Conservation (phyloP, 2,329 filamentous ascomycete genomes). For the Stylonectria norvegica region DNA sequence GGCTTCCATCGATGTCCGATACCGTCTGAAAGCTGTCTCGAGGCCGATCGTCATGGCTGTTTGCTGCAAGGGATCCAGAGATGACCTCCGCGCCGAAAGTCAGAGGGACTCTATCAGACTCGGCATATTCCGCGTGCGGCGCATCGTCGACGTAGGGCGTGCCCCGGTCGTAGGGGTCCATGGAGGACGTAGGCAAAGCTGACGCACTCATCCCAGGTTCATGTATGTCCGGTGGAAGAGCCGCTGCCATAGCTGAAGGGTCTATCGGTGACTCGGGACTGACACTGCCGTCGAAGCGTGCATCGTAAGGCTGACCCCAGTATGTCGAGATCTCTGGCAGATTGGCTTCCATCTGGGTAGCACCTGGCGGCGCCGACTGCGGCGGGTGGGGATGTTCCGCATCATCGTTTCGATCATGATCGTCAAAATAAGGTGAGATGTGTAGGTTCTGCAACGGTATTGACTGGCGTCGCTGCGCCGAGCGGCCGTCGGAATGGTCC, state of each 20-base stretch:
- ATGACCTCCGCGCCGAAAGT: conserved; percentile 55
- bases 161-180: conserved; percentile 29
- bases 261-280: conserved; percentile 52
- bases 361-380: conserved; percentile 9
- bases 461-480: conserved; percentile 39
- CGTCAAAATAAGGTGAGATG: conserved; percentile 14
- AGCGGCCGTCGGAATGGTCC: conserved; percentile 24
- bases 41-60: conserved; percentile 38
- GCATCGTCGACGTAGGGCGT: conserved; percentile 36
- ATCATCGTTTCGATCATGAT: conserved; percentile 10
- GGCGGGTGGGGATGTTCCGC: conserved; percentile 8
- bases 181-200: conserved; percentile 19
- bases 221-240: conserved; percentile 51
- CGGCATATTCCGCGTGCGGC: conserved; percentile 38
- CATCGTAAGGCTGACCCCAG: conserved; percentile 48
- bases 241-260: conserved; percentile 50
- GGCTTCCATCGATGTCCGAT: conserved; percentile 54
- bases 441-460: conserved; percentile 69
- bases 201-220: conserved; percentile 19
- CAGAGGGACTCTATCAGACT: conserved; percentile 58
- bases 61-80: conserved; percentile 44
- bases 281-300: conserved; percentile 34
- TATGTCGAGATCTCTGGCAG: conserved; percentile 48
- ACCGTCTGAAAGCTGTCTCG: conserved; percentile 58
- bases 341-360: conserved; percentile 28